These are phyloP conservation scores for Curvularia hawaiiensis DNA, from an alignment of 2,329 filamentous ascomycete species.

Conservation along the genomic window DNA sequence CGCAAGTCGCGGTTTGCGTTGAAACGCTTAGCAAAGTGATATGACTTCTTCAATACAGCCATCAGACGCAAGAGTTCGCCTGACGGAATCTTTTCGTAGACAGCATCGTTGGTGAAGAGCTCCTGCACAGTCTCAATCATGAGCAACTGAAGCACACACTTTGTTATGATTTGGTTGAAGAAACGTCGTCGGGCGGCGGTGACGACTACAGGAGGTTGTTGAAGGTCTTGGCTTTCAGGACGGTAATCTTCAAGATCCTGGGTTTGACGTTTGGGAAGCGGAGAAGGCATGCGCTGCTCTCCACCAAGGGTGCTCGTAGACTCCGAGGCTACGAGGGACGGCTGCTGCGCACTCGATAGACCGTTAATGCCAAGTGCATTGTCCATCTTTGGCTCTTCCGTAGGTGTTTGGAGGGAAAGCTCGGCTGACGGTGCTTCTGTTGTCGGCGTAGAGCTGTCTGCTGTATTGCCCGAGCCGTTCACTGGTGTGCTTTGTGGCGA, in stretches of 20 bases:
- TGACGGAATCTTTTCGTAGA: conserved; percentile 92
- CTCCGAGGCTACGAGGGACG: conserved; percentile 41
- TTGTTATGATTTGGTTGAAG: conserved; percentile 99
- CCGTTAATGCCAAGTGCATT: conserved; percentile 55
- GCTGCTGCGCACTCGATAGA: conserved; percentile 34
- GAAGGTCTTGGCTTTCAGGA: conserved; percentile 66
- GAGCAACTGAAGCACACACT: conserved; percentile 93
- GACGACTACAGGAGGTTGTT: conserved; percentile 89
- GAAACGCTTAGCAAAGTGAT: conserved; percentile 95
- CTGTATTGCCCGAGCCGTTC: conserved; percentile 54
- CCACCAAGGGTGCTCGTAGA: conserved; percentile 22
- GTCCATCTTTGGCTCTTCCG: conserved; percentile 36
- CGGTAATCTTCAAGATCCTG: conserved; percentile 82
- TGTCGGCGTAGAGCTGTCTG: conserved; percentile 49
- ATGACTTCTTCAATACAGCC: conserved; percentile 92
- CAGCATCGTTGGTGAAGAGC: conserved; percentile 94
- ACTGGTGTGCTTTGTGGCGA: conserved; percentile 51
- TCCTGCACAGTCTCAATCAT: conserved; percentile 99
- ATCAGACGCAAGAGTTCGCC: conserved; percentile 88
- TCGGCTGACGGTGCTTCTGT: conserved; percentile 41
- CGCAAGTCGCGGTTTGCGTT: conserved; percentile 97
- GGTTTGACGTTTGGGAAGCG: conserved; percentile 44
- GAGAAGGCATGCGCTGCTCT: conserved; percentile 40
- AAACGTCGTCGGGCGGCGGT: conserved; percentile 91
- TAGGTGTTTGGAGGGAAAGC: conserved; percentile 41